phyloP scores from a whole-genome alignment of 2,329 filamentous ascomycete species.

The Penicillium nordicum region DNA sequence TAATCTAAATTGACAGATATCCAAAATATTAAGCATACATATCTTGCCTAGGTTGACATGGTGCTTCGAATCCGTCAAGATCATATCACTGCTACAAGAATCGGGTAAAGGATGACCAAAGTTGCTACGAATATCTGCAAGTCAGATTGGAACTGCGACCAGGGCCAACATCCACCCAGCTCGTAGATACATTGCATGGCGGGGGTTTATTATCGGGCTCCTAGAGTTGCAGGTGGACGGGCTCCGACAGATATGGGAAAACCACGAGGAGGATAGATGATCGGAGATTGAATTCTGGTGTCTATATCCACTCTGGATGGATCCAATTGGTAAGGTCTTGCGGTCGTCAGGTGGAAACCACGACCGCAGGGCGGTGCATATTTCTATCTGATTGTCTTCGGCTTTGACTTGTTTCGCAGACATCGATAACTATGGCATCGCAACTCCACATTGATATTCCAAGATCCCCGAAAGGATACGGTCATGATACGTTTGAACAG shows the following conservation, averaged over 20 bases:
- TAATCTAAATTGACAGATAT: background rate
- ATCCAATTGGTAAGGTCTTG: background rate
- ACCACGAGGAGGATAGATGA: background rate
- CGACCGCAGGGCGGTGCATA: background rate
- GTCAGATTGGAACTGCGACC: background rate
- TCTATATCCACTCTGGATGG: background rate
- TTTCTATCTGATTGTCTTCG: background rate
- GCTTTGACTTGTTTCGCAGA: background rate
- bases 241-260: background rate
- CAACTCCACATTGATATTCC: background rate
- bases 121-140: background rate
- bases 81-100: background rate
- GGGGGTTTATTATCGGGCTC: background rate
- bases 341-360: background rate
- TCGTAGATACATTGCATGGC: background rate
- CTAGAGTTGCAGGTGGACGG: background rate
- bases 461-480: background rate
- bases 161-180: background rate
- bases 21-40: background rate
- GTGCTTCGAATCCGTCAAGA: background rate
- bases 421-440: background rate
- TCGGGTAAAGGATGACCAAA: background rate
- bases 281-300: conserved; percentile 2
- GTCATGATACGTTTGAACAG: background rate
- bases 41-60: background rate